Percentiles rank a stretch among this genome's conserved stretches.
phyloP scores from a whole-genome alignment of 129 eudicot species.

The Escallonia herrerae region DNA sequence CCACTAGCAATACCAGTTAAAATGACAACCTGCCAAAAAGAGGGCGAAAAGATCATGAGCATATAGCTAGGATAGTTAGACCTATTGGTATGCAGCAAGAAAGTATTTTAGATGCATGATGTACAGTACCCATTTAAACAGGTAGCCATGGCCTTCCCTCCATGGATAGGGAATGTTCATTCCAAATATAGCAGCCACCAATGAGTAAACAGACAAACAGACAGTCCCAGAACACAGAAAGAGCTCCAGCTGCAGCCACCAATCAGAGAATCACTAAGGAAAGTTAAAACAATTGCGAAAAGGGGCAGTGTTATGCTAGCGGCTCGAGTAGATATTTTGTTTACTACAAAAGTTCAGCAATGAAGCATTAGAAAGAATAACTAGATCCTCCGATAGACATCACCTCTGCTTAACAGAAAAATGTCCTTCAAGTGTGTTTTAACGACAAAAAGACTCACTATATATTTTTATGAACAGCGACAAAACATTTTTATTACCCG shows the following conservation, averaged over 20 bases:
- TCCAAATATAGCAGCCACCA: slow-evolving; percentile 84
- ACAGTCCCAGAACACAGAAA: slow-evolving; percentile 78
- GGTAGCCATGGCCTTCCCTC: slow-evolving; percentile 51
- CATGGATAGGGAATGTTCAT: slow-evolving; percentile 88
- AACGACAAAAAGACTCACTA: too few relatives aligned
- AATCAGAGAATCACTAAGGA: too few relatives aligned
- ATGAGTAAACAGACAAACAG: slow-evolving; percentile 65
- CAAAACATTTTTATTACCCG: too few relatives aligned
- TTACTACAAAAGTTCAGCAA: too few relatives aligned
- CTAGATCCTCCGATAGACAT: too few relatives aligned
- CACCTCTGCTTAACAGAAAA: too few relatives aligned
- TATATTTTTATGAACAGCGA: too few relatives aligned
- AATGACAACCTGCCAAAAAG: slow-evolving; percentile 60
- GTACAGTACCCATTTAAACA: slow-evolving; percentile 72
- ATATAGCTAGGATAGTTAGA: not conserved
- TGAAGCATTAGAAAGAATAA: too few relatives aligned
- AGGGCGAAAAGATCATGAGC: not conserved
- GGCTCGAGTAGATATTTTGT: too few relatives aligned
- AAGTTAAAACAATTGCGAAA: too few relatives aligned
- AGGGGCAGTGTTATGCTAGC: too few relatives aligned
- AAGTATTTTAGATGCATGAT: not conserved
- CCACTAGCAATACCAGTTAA: slow-evolving; percentile 49
- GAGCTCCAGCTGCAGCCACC: slow-evolving; percentile 63
- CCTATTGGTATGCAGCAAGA: not conserved
- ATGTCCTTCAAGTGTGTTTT: too few relatives aligned